phyloP scores from a whole-genome alignment of 2,329 filamentous ascomycete genomes.

The Apiospora koreana region DNA sequence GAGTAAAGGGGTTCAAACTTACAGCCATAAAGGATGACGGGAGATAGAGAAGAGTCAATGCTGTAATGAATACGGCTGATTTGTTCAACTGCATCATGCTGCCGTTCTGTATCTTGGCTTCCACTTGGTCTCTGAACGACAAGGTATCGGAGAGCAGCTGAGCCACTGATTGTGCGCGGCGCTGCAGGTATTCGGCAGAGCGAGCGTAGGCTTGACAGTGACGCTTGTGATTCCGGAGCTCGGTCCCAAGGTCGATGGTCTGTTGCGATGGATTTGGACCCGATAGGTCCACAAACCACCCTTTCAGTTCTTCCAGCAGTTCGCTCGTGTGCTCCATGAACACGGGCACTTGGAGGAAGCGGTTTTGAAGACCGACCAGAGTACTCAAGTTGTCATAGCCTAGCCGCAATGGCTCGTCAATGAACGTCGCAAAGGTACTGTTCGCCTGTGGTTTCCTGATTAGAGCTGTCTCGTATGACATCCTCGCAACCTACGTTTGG shows the following conservation, averaged over 20 bases:
- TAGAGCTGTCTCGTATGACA: not conserved
- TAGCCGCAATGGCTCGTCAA: slow-evolving; percentile 28
- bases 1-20: slow-evolving; percentile 18
- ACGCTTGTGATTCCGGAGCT: slow-evolving; percentile 18
- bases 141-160: slow-evolving; percentile 30
- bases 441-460: slow-evolving; percentile 21
- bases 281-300: not conserved
- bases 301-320: slow-evolving; percentile 22
- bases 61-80: slow-evolving; percentile 34
- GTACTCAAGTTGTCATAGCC: slow-evolving; percentile 29
- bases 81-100: slow-evolving; percentile 34
- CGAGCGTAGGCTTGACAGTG: slow-evolving; percentile 21
- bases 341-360: slow-evolving; percentile 24
- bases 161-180: slow-evolving; percentile 26
- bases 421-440: slow-evolving; percentile 29
- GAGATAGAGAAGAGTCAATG: slow-evolving; percentile 30
- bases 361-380: slow-evolving; percentile 26
- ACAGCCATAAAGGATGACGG: slow-evolving; percentile 40
- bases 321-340: slow-evolving; percentile 23
- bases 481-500: slow-evolving; percentile 22
- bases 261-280: not conserved
- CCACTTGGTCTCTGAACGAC: slow-evolving; percentile 30
- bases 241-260: not conserved
- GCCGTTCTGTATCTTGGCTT: slow-evolving; percentile 32
- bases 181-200: slow-evolving; percentile 24